Conservation (phyloP, 176 grass and related monocot species). For the Lolium rigidum region DNA sequence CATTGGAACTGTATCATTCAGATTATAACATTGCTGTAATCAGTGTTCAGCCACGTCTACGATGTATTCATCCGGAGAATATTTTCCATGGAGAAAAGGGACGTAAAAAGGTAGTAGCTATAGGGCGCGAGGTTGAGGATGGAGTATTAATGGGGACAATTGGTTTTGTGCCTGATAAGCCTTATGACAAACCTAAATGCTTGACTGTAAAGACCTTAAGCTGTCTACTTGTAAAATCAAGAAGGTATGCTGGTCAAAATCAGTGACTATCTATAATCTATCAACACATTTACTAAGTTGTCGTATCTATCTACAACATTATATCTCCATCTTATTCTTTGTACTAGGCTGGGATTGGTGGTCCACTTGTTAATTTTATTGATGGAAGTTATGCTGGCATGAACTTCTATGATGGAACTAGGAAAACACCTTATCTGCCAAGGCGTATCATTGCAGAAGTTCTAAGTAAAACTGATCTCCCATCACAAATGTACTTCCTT, state of each 20-base stretch:
- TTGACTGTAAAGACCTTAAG: slow-evolving; percentile 22
- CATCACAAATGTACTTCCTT: slow-evolving; percentile 14
- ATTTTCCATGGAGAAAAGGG: not conserved
- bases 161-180: not conserved
- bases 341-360: slow-evolving; percentile 31
- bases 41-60: not conserved
- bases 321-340: not conserved
- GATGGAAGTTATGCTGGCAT: slow-evolving; percentile 24
- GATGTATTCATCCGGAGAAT: not conserved
- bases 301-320: not conserved
- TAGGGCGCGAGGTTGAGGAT: not conserved
- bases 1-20: slow-evolving; percentile 32
- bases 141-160: slow-evolving; percentile 27
- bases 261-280: too few species aligned
- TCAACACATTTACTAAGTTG: not conserved
- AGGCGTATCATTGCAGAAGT: not conserved
- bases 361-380: slow-evolving; percentile 14
- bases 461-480: not conserved
- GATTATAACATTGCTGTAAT: slow-evolving; percentile 44
- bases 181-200: not conserved
- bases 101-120: not conserved
- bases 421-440: slow-evolving; percentile 9
- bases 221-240: slow-evolving; percentile 33
- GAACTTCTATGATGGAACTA: slow-evolving; percentile 31
- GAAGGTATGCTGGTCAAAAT: slow-evolving; percentile 24